Percentiles rank a stretch among this genome's conserved stretches.
Evolutionary conservation across 1,284 basidiomycete genomes (phyloP).

Genomic region (Athelia sp.): DNA sequence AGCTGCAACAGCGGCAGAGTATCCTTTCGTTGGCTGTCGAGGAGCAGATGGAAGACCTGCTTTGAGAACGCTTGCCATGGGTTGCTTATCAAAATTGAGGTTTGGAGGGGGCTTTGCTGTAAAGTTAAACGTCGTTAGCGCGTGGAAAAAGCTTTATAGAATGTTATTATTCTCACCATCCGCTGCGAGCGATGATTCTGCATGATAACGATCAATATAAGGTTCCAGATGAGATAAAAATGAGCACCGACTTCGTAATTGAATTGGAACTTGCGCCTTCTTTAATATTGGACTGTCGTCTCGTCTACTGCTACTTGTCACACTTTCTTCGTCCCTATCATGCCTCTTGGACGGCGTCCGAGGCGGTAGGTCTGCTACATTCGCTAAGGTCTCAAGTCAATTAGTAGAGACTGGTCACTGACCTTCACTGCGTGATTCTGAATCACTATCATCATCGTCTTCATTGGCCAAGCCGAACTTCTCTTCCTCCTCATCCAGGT

Average conservation of each 20-base stretch:
- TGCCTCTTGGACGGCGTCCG: slow-evolving; percentile 68
- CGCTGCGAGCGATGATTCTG: slow-evolving; percentile 37
- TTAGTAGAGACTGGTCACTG: slow-evolving; percentile 8
- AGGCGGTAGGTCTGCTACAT: slow-evolving; percentile 47
- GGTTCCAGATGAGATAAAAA: slow-evolving; percentile 9
- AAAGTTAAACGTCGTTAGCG: slow-evolving; percentile 14
- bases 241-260: slow-evolving; percentile 57
- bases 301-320: slow-evolving; percentile 63
- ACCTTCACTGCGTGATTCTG: slow-evolving; percentile 74
- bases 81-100: slow-evolving; percentile 75
- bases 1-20: slow-evolving; percentile 70
- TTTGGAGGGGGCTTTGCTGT: slow-evolving; percentile 74
- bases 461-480: slow-evolving; percentile 74
- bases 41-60: slow-evolving; percentile 48
- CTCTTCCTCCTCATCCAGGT: slow-evolving; percentile 96
- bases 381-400: neutral
- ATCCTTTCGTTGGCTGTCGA: slow-evolving; percentile 62
- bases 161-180: neutral
- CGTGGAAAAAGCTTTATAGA: slow-evolving; percentile 3
- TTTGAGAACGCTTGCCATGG: slow-evolving; percentile 79
- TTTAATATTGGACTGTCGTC: slow-evolving; percentile 76
- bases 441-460: slow-evolving; percentile 70
- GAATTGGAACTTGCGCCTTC: slow-evolving; percentile 59
- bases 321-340: slow-evolving; percentile 60
- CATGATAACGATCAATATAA: slow-evolving; percentile 7